A percentile compares a stretch with the other conserved stretches of the same genome.
phyloP scores from a whole-genome alignment of 805 yeast species.

The Babjeviella inositovora region DNA sequence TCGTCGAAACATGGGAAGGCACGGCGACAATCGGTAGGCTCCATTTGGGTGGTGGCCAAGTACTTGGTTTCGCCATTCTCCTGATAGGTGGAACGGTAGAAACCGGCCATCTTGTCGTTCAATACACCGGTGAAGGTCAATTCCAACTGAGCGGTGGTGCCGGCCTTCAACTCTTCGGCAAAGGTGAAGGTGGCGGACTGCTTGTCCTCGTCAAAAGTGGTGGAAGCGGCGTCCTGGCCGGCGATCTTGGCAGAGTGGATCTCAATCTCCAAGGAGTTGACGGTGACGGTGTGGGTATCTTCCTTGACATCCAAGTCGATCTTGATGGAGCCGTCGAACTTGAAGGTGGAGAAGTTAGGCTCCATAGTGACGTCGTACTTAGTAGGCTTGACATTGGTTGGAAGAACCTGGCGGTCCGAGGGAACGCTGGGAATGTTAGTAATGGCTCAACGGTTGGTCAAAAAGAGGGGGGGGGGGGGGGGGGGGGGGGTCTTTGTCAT shows the following conservation, averaged over 20 bases:
- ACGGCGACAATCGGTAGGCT: constrained; percentile 74
- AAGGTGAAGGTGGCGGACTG: constrained; percentile 22
- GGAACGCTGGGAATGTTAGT: constrained; percentile 2
- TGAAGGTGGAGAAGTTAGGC: constrained; percentile 34
- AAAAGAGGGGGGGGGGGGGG: constrained; percentile 1
- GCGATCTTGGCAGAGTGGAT: constrained; percentile 26
- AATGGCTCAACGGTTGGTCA: neutral
- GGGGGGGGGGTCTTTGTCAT: too few species aligned
- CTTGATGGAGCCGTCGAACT: constrained; percentile 35
- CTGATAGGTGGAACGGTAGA: constrained; percentile 53
- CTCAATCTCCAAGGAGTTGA: constrained; percentile 55
- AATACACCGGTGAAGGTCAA: constrained; percentile 44
- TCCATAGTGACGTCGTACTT: constrained; percentile 22
- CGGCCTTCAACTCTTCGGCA: constrained; percentile 15
- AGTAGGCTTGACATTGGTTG: constrained; percentile 21
- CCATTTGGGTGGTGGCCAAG: constrained; percentile 77
- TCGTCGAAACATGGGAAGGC: constrained; percentile 84
- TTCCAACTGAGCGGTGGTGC: constrained; percentile 23
- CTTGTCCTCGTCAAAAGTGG: constrained; percentile 16
- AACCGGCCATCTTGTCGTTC: constrained; percentile 73
- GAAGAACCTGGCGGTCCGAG: constrained; percentile 20
- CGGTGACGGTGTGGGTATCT: constrained; percentile 22
- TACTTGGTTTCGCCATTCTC: constrained; percentile 49
- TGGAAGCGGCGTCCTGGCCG: constrained; percentile 8
- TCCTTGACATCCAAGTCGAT: constrained; percentile 40